Evolutionary conservation across 768 basidiomycete genomes (phyloP).

Genomic region (Mycena galopus): DNA sequence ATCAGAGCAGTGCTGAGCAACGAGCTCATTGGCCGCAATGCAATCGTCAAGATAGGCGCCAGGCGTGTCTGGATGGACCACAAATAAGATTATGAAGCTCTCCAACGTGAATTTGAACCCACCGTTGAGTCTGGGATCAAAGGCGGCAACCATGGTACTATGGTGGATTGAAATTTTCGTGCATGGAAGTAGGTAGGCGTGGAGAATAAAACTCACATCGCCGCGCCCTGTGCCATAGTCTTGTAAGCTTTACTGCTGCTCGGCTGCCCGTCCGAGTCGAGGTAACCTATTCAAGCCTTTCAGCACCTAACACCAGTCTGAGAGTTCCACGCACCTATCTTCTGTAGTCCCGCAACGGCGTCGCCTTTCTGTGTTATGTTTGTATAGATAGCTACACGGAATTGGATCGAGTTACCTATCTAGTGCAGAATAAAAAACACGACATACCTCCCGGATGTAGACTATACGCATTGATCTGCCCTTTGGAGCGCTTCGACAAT

Average conservation of each 20-base stretch:
- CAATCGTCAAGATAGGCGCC: constrained; percentile 17
- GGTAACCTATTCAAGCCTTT: background rate
- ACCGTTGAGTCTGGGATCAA: constrained; percentile 28
- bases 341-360: background rate
- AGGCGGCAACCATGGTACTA: constrained; percentile 28
- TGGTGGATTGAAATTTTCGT: background rate
- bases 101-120: background rate
- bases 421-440: no score
- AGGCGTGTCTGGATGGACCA: background rate
- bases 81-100: background rate
- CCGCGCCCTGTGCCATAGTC: background rate
- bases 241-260: background rate
- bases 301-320: no score
- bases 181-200: background rate
- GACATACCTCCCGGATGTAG: constrained; percentile 20
- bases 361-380: constrained; percentile 6
- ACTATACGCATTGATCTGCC: constrained; percentile 17
- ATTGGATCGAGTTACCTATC: no score
- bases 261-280: constrained; percentile 17
- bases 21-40: constrained; percentile 1
- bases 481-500: constrained; percentile 8
- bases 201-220: constrained; percentile 3
- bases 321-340: background rate
- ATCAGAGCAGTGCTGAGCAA: constrained; percentile 4
- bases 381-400: constrained; percentile 6